Evolutionary conservation across 352 stramenopile genomes (phyloP), one percentile per base, ranked within the genome.

Genomic region (Phytophthora europaea): DNA sequence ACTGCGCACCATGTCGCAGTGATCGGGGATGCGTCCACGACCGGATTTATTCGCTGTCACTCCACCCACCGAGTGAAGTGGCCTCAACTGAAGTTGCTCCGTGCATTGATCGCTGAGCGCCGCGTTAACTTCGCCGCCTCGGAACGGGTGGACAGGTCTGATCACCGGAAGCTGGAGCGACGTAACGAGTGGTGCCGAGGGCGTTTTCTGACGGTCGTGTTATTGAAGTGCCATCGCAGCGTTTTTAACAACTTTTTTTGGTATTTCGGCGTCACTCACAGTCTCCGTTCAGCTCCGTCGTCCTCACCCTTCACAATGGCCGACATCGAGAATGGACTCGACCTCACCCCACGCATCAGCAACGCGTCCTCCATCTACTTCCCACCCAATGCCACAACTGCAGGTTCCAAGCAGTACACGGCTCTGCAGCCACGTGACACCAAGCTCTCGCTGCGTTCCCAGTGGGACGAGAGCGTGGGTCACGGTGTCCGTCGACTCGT

Each of bases 401-500:
- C 60, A 40, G 47, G 31, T 10, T 16, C 45, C 20, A 76, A 72
- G 22, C 40, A 73, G 2, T 81, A 81, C 58, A 78, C 52, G 33
- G 38, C 70, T 1, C 65, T 81, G 9, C 36, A 76, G 22, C 13
- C 56, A 13, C 36, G 10, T 13, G 58, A 47, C 47, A 61, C 22
- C 22, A 73, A 59, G n/a, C 59, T 65, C 48, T 73, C 74, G 15
- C 48, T 76, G 9, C 50, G 56, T 7, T 23, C 73, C 12, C 70
- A 81, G 5, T 65, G 67, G 40, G 53, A 81, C 62, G 75, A 78
- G 52, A 81, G 75, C 69, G 63, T 81, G 61, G 70, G 50, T 43
- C 67, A 76, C 4, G 70, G 70, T 26, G n/a, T 74, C n/a, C 62
- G 62, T 40, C 51, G 75, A 26, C 18, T 81, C 7, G 48, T 63